A percentile compares a stretch with the other conserved stretches of the same genome.
These are phyloP conservation scores for Clarireedia monteithiana DNA, from an alignment of 2,329 filamentous ascomycete genomes.

Conservation along the genomic window DNA sequence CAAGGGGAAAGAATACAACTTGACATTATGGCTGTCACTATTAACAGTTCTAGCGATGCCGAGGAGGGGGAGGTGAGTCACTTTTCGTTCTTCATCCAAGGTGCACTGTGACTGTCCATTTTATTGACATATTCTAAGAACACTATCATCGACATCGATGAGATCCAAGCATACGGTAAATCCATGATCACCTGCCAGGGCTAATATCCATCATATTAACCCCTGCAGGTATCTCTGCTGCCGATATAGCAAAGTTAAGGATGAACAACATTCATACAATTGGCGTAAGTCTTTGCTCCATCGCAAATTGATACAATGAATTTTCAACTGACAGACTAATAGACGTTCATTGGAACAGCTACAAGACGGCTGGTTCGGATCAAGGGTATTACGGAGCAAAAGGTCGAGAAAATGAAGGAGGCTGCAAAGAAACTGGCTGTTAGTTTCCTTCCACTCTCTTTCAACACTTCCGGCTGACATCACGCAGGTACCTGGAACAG, in stretches of 20 bases:
- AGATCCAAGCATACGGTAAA: constrained; percentile 55
- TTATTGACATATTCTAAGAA: constrained; percentile 10
- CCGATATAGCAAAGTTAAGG: constrained; percentile 60
- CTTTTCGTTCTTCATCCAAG: not conserved
- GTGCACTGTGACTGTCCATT: not conserved
- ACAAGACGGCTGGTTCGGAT: constrained; percentile 55
- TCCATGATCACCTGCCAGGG: not conserved
- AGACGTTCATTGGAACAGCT: constrained; percentile 54
- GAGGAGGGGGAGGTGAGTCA: constrained; percentile 4
- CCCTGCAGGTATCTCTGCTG: constrained; percentile 48
- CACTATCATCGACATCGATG: constrained; percentile 56
- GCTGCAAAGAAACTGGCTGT: constrained; percentile 41
- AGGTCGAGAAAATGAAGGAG: constrained; percentile 65
- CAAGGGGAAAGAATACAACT: not conserved
- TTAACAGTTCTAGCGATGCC: constrained; percentile 7
- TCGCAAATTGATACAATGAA: not conserved
- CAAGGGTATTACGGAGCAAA: constrained; percentile 62
- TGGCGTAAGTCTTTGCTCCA: constrained; percentile 37
- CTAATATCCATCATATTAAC: constrained; percentile 6
- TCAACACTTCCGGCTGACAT: constrained; percentile 10
- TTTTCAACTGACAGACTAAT: constrained; percentile 1
- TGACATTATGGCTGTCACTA: constrained; percentile 2
- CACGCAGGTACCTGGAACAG: constrained; percentile 45
- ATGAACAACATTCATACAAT: constrained; percentile 55
- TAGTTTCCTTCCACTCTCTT: constrained; percentile 7